phyloP scores from a whole-genome alignment of 2,329 filamentous ascomycete species.

The Hypomyces perniciosus region DNA sequence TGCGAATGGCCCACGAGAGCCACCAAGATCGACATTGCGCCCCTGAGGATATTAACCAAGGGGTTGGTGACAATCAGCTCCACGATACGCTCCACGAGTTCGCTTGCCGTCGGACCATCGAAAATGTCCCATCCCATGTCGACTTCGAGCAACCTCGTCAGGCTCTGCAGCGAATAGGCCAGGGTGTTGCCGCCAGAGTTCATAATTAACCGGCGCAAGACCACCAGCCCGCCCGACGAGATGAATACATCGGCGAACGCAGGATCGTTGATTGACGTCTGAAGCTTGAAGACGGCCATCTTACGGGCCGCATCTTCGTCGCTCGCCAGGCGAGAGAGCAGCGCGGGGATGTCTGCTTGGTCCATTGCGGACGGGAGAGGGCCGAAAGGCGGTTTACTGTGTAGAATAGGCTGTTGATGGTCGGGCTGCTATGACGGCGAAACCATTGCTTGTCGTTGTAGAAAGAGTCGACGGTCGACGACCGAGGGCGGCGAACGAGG shows the following conservation, averaged over 20 bases:
- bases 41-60: constrained; percentile 92
- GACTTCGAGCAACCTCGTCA: constrained; percentile 82
- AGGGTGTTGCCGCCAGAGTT: constrained; percentile 85
- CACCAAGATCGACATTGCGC: constrained; percentile 94
- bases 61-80: constrained; percentile 92
- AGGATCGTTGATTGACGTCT: constrained; percentile 90
- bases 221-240: constrained; percentile 73
- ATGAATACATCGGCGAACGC: constrained; percentile 97
- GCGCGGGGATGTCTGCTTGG: constrained; percentile 60
- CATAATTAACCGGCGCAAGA: constrained; percentile 78
- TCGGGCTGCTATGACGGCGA: neutral
- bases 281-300: constrained; percentile 98
- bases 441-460: constrained; percentile 5
- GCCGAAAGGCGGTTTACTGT: neutral
- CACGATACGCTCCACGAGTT: constrained; percentile 71
- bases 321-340: constrained; percentile 58
- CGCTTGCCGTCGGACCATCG: constrained; percentile 54
- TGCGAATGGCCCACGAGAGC: constrained; percentile 86
- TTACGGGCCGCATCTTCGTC: constrained; percentile 89
- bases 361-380: constrained; percentile 43
- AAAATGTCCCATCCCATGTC: constrained; percentile 97
- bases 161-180: constrained; percentile 87
- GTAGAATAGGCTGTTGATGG: neutral
- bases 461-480: neutral
- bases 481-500: neutral